phyloP scores from a whole-genome alignment of 805 yeast species.

The Brettanomyces bruxellensis region DNA sequence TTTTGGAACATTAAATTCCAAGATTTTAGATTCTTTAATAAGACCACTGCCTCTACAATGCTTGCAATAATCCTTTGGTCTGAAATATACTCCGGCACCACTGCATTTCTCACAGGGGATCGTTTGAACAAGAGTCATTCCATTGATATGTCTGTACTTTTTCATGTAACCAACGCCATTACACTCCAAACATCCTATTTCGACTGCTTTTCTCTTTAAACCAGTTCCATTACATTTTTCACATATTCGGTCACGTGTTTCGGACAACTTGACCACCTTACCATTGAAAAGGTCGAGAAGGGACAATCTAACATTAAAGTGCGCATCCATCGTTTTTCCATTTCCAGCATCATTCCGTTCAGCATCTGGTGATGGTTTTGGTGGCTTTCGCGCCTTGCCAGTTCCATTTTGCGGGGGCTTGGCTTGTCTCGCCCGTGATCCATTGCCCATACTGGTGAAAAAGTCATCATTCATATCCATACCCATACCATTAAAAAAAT shows the following conservation, averaged over 20 bases:
- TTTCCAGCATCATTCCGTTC: neutral
- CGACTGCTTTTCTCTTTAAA: conserved; percentile 48
- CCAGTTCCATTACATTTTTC: conserved; percentile 70
- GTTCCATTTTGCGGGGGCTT: neutral
- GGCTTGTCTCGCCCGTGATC: neutral
- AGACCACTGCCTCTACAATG: conserved; percentile 61
- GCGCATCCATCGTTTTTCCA: conserved; percentile 54
- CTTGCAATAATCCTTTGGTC: conserved; percentile 67
- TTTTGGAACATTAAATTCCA: conserved; percentile 68
- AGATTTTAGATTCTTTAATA: conserved; percentile 54
- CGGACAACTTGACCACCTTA: conserved; percentile 63
- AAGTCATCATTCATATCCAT: conserved; percentile 9
- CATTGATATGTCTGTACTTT: conserved; percentile 62
- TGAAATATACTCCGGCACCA: conserved; percentile 56
- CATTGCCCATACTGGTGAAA: neutral
- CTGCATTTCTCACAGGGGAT: conserved; percentile 59
- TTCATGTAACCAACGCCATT: conserved; percentile 60
- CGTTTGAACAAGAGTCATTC: conserved; percentile 56
- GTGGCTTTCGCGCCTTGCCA: conserved; percentile 3
- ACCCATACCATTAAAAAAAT: conserved; percentile 50
- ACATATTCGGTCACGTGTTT: conserved; percentile 69
- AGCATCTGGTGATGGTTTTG: conserved; percentile 4
- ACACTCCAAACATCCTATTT: conserved; percentile 55
- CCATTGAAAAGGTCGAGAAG: conserved; percentile 76
- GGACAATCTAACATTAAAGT: conserved; percentile 53